phyloP scores from a whole-genome alignment of 345 rosid species.

The Psidium guajava region DNA sequence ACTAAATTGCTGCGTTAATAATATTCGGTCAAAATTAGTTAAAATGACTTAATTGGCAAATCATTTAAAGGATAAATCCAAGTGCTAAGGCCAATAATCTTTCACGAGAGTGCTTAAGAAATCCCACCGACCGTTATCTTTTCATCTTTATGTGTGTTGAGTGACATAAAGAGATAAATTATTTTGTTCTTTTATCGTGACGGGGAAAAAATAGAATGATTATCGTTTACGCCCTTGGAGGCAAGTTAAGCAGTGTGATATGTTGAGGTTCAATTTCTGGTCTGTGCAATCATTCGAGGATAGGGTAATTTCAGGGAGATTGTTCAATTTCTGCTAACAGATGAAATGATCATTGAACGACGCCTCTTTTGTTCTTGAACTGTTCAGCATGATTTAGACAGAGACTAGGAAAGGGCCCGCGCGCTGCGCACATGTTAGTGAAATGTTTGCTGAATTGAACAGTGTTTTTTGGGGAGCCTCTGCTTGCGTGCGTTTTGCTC shows the following conservation, averaged over 20 bases:
- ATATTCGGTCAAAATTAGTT: too few relatives aligned
- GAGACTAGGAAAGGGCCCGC: neutral
- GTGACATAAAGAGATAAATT: neutral
- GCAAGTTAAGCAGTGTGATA: too few relatives aligned
- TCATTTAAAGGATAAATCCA: neutral
- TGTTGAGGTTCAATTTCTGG: too few relatives aligned
- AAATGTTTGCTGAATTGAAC: neutral
- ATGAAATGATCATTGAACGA: neutral
- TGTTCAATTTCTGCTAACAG: neutral
- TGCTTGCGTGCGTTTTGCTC: neutral
- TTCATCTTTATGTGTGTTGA: neutral
- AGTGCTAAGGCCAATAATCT: neutral
- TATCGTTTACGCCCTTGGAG: too few relatives aligned
- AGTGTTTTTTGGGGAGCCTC: neutral
- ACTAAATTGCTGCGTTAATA: too few relatives aligned
- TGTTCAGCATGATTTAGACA: neutral
- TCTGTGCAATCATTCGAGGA: too few relatives aligned
- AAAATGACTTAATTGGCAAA: too few relatives aligned
- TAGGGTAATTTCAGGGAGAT: too few relatives aligned
- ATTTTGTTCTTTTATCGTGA: too few relatives aligned
- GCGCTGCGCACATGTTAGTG: neutral
- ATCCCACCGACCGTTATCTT: neutral
- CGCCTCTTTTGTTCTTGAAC: neutral
- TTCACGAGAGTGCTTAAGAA: neutral
- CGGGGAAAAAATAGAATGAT: too few relatives aligned